phyloP scores from a whole-genome alignment of 2,329 filamentous ascomycete genomes.

The Cytospora schulzeri region DNA sequence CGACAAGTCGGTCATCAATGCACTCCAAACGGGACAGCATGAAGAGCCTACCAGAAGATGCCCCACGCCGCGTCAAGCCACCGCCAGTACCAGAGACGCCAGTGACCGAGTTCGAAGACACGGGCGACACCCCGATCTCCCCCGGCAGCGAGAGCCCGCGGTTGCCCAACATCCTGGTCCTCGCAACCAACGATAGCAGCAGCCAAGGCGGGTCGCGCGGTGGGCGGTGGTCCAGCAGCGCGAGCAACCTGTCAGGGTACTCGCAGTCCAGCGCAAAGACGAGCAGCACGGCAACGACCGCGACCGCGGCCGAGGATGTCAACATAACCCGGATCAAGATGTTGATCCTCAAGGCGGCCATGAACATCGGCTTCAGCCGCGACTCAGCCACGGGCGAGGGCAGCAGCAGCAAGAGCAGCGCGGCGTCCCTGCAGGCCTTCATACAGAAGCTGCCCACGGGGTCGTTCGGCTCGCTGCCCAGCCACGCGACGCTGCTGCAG shows the following conservation, averaged over 20 bases:
- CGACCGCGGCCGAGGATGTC: conserved; percentile 69
- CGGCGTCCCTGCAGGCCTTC: conserved; percentile 68
- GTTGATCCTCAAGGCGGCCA: conserved; percentile 80
- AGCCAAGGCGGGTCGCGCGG: conserved; percentile 44
- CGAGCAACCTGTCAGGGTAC: conserved; percentile 77
- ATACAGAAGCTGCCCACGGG: conserved; percentile 74
- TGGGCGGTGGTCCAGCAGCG: conserved; percentile 79
- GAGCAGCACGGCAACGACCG: conserved; percentile 72
- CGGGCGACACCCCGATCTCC: conserved; percentile 83
- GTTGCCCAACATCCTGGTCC: conserved; percentile 84
- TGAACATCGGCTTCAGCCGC: conserved; percentile 79
- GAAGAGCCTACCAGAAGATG: conserved; percentile 51
- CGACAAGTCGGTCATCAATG: conserved; percentile 50
- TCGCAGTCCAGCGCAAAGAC: conserved; percentile 69
- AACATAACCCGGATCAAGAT: conserved; percentile 78
- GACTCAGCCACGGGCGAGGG: conserved; percentile 44
- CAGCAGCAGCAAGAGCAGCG: conserved; percentile 39
- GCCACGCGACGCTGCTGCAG: conserved; percentile 71
- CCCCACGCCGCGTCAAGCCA: conserved; percentile 42
- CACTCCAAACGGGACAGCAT: conserved; percentile 57
- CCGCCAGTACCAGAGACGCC: conserved; percentile 78
- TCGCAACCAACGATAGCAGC: conserved; percentile 68
- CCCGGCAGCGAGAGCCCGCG: conserved; percentile 75
- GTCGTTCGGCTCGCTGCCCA: conserved; percentile 73
- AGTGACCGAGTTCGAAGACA: conserved; percentile 93